A percentile compares a stretch with the other conserved stretches of the same genome.
These are phyloP conservation scores for Apocynum venetum DNA, from an alignment of 257 asterid genomes.

Conservation along the genomic window DNA sequence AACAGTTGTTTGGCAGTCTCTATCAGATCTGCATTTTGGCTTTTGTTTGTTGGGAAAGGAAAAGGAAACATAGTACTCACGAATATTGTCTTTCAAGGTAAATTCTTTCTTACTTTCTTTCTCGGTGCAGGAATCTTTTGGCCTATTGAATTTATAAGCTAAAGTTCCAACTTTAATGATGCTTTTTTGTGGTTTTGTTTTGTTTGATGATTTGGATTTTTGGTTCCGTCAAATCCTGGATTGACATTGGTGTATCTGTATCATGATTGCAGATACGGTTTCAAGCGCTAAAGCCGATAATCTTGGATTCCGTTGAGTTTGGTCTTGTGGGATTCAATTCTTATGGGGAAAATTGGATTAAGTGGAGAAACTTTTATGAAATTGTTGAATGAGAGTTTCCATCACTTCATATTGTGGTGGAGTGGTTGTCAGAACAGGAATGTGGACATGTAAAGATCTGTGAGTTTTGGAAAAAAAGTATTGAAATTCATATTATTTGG, in stretches of 20 bases:
- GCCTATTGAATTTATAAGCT: constrained; percentile 3
- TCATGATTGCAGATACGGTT: constrained; percentile 27
- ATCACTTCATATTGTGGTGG: neutral
- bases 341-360: constrained; percentile 12
- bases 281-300: constrained; percentile 8
- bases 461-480: neutral
- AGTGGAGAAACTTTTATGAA: constrained; percentile 1
- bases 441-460: constrained; percentile 11
- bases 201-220: constrained; percentile 20
- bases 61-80: constrained; percentile 24
- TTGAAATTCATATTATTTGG: constrained; percentile 11
- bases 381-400: constrained; percentile 10
- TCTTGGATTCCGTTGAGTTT: constrained; percentile 15
- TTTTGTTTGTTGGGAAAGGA: constrained; percentile 6
- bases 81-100: constrained; percentile 12
- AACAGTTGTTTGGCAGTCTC: constrained; percentile 34
- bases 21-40: constrained; percentile 47
- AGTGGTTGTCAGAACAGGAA: constrained; percentile 14
- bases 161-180: neutral
- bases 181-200: neutral
- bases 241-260: neutral
- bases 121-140: neutral
- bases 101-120: neutral
- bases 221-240: constrained; percentile 28
- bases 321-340: constrained; percentile 13